A percentile compares a stretch with the other conserved stretches of the same genome.
These are phyloP conservation scores for Volvariella surrecta DNA, from an alignment of 1,284 basidiomycete species.

Conservation along the genomic window DNA sequence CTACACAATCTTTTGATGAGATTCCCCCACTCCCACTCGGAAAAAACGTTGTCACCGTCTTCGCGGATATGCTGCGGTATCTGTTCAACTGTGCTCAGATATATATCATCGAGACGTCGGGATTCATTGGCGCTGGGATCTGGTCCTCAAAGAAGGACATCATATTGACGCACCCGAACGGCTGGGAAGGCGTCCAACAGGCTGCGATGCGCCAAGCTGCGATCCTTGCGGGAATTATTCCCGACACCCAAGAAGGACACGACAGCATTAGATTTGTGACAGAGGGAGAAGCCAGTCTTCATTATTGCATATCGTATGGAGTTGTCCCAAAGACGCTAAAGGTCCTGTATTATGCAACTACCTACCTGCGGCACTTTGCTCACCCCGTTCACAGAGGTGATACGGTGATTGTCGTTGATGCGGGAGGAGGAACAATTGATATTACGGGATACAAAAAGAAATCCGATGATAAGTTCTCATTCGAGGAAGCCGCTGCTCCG, in stretches of 20 bases:
- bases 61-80: slow-evolving; percentile 37
- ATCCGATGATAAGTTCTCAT: slow-evolving; percentile 5
- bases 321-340: slow-evolving; percentile 12
- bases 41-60: slow-evolving; percentile 28
- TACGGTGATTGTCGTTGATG: slow-evolving; percentile 31
- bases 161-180: slow-evolving; percentile 18
- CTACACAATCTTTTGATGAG: not conserved
- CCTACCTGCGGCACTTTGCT: too few species aligned
- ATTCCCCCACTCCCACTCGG: slow-evolving; percentile 9
- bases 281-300: slow-evolving; percentile 19
- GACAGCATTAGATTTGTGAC: slow-evolving; percentile 14
- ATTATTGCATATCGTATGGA: slow-evolving; percentile 8
- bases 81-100: slow-evolving; percentile 26
- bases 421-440: slow-evolving; percentile 7
- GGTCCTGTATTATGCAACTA: too few species aligned
- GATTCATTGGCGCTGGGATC: slow-evolving; percentile 5
- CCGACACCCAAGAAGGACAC: slow-evolving; percentile 5
- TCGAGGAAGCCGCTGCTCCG: slow-evolving; percentile 5
- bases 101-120: slow-evolving; percentile 27
- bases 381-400: slow-evolving; percentile 16
- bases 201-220: slow-evolving; percentile 16
- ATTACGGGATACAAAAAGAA: slow-evolving; percentile 4
- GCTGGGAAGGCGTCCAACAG: slow-evolving; percentile 19
- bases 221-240: slow-evolving; percentile 15
- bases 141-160: slow-evolving; percentile 8